phyloP scores from a whole-genome alignment of 2,329 filamentous ascomycete genomes.

The Colletotrichum neosansevieriae region DNA sequence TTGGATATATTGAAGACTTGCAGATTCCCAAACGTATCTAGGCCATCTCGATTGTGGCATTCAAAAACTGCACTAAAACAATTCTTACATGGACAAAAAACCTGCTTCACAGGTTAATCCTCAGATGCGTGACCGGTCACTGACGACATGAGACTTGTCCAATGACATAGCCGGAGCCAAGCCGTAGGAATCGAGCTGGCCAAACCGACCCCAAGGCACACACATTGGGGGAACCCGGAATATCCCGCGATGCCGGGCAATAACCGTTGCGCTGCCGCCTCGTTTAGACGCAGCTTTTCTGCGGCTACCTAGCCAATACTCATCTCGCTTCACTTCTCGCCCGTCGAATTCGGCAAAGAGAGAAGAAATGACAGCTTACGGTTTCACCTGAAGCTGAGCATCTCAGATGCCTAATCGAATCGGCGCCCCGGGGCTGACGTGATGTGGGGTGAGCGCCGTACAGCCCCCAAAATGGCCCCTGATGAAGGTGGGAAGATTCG shows the following conservation, averaged over 20 bases:
- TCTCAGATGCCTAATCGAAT: neutral
- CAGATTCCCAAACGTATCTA: neutral
- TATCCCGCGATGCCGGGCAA: neutral
- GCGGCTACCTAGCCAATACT: conserved; percentile 15
- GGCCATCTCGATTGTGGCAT: neutral
- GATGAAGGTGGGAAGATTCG: conserved; percentile 9
- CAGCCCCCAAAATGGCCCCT: neutral
- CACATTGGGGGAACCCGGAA: neutral
- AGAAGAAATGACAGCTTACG: neutral
- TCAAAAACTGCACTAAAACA: too few relatives aligned
- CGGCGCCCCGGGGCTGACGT: neutral
- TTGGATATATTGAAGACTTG: neutral
- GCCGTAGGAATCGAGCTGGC: neutral
- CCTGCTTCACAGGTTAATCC: neutral
- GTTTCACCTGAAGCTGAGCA: neutral
- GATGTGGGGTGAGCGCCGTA: neutral
- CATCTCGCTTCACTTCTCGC: neutral
- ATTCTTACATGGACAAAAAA: neutral
- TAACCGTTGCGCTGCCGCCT: neutral
- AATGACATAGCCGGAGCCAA: neutral
- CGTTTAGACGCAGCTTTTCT: neutral
- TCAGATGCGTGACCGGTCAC: neutral
- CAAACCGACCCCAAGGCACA: neutral
- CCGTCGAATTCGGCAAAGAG: neutral
- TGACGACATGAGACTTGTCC: neutral